A percentile compares a stretch with the other conserved stretches of the same genome.
These are phyloP conservation scores for Myotisia sp. DNA, from an alignment of 2,329 filamentous ascomycete species.

Conservation along the genomic window DNA sequence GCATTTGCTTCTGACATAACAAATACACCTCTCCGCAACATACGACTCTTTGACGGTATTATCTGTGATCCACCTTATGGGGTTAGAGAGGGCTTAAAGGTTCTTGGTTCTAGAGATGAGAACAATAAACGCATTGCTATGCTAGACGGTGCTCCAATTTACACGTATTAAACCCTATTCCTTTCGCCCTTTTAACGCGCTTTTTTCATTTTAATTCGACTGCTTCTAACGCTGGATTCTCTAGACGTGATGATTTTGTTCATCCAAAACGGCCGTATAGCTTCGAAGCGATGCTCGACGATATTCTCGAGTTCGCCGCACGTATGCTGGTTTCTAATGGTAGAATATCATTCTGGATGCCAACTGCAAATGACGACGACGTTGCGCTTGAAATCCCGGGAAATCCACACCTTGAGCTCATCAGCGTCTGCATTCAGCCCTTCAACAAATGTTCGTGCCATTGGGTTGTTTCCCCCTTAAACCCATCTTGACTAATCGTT, in stretches of 20 bases:
- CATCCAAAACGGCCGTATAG: slow-evolving; percentile 86
- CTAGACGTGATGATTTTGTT: slow-evolving; percentile 52
- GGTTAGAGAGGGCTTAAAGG: slow-evolving; percentile 78
- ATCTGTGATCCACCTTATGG: slow-evolving; percentile 94
- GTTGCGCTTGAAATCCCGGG: slow-evolving; percentile 61
- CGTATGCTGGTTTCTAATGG: slow-evolving; percentile 63
- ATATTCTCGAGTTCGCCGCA: slow-evolving; percentile 72
- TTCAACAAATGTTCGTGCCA: slow-evolving; percentile 67
- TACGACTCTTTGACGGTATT: slow-evolving; percentile 67
- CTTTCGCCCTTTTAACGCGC: slow-evolving; percentile 2
- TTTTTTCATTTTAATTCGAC: no score
- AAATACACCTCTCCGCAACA: slow-evolving; percentile 57
- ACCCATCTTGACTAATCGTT: neutral
- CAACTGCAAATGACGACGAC: slow-evolving; percentile 67
- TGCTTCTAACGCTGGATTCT: neutral
- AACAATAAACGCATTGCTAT: slow-evolving; percentile 40
- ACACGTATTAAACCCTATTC: slow-evolving; percentile 52
- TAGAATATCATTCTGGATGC: slow-evolving; percentile 91
- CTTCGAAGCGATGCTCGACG: slow-evolving; percentile 77
- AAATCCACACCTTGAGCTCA: slow-evolving; percentile 59
- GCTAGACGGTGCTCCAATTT: slow-evolving; percentile 52
- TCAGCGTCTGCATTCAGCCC: slow-evolving; percentile 64
- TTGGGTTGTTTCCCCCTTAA: neutral
- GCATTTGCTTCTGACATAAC: slow-evolving; percentile 77
- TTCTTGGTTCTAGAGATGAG: slow-evolving; percentile 61